Percentiles rank a stretch among this genome's conserved stretches.
phyloP scores from a whole-genome alignment of 805 yeast genomes.

The Metschnikowia hibisci region DNA sequence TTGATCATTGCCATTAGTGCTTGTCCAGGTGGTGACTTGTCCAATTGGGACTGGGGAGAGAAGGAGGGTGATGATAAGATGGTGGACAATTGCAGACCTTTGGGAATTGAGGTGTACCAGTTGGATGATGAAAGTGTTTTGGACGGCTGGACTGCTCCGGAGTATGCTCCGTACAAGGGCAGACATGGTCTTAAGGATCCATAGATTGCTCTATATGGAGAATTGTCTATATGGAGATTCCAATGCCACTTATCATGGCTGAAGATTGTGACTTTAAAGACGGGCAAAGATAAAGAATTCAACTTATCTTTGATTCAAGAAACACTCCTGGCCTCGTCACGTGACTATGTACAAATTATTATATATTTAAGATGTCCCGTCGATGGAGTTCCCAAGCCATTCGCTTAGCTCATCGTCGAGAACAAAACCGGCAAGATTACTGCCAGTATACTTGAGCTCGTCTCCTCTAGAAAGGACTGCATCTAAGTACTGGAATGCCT shows the following conservation, averaged over 20 bases:
- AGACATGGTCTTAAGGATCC: constrained; percentile 47
- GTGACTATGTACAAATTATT: not conserved
- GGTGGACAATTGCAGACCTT: constrained; percentile 60
- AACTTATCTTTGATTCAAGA: too few species aligned
- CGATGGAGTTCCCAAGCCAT: constrained; percentile 45
- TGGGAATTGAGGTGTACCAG: constrained; percentile 58
- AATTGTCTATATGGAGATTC: not conserved
- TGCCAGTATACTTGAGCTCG: constrained; percentile 37
- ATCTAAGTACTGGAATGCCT: constrained; percentile 33
- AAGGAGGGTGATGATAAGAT: constrained; percentile 45
- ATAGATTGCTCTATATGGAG: not conserved
- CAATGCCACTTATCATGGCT: too few species aligned
- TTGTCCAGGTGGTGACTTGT: constrained; percentile 68
- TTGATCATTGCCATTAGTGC: constrained; percentile 60
- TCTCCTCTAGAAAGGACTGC: constrained; percentile 25
- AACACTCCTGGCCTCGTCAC: too few species aligned
- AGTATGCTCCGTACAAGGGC: constrained; percentile 50
- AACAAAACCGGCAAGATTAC: constrained; percentile 42
- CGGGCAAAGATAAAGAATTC: too few species aligned
- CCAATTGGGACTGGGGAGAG: constrained; percentile 72
- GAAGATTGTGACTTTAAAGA: too few species aligned
- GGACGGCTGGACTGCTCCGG: constrained; percentile 49
- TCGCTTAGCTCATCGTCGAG: constrained; percentile 41
- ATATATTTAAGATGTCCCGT: constrained; percentile 32
- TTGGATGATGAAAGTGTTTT: constrained; percentile 46